A percentile compares a stretch with the other conserved stretches of the same genome.
Evolutionary conservation across 768 basidiomycete species (phyloP).

Genomic region (Tulasnella sp.): DNA sequence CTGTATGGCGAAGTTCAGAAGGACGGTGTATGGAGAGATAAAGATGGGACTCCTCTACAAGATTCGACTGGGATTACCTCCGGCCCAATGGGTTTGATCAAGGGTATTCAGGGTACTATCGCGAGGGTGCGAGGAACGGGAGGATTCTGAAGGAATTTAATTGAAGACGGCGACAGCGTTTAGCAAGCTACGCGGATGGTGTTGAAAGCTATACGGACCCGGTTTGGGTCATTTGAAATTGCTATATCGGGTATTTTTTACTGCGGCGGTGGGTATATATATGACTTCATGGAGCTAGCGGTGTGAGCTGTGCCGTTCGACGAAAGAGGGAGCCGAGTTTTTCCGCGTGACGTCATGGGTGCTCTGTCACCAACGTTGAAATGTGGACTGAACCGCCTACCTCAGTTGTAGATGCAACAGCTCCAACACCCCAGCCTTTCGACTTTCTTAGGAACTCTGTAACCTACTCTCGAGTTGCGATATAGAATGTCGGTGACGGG

Average conservation of each 20-base stretch:
- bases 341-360: conserved; percentile 5
- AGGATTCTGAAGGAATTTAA: conserved; percentile 34
- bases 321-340: neutral
- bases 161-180: neutral
- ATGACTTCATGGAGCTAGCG: neutral
- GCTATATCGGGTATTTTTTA: neutral
- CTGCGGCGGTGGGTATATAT: neutral
- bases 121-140: conserved; percentile 46
- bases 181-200: neutral
- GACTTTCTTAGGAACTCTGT: neutral
- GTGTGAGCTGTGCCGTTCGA: neutral
- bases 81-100: conserved; percentile 35
- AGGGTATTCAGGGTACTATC: conserved; percentile 46
- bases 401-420: neutral
- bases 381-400: conserved; percentile 1
- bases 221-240: neutral
- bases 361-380: neutral
- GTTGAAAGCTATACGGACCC: neutral
- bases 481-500: neutral
- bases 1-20: conserved; percentile 48
- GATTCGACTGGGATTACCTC: conserved; percentile 40
- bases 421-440: neutral
- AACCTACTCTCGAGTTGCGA: neutral
- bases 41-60: conserved; percentile 40
- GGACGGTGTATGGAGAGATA: conserved; percentile 59